A percentile compares a stretch with the other conserved stretches of the same genome.
Evolutionary conservation across 176 grass and related monocot species (phyloP).

Genomic region (Neostapfia colusana): DNA sequence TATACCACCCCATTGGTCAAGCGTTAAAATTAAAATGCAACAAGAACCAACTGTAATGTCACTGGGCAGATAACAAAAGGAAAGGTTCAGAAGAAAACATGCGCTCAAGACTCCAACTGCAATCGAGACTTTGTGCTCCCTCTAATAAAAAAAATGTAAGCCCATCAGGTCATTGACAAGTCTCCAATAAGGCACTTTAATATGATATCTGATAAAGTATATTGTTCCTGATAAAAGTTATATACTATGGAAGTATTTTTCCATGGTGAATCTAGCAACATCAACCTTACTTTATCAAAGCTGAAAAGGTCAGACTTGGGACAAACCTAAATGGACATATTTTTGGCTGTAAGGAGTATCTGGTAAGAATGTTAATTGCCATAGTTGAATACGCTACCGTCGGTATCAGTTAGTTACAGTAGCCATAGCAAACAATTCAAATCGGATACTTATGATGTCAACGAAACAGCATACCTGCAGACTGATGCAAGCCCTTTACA

Average conservation of each 20-base stretch:
- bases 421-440: background rate
- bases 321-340: background rate
- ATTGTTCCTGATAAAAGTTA: background rate
- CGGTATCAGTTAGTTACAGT: background rate
- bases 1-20: background rate
- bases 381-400: background rate
- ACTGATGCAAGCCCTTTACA: constrained; percentile 49
- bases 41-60: background rate
- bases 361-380: background rate
- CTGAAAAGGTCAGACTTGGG: background rate
- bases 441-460: background rate
- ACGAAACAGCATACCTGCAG: constrained; percentile 25
- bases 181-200: too few species aligned
- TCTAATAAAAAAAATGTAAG: background rate
- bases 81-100: background rate
- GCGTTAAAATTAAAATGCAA: background rate
- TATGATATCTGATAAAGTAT: background rate
- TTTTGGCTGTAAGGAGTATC: background rate
- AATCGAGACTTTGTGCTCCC: background rate
- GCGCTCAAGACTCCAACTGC: background rate
- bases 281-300: background rate
- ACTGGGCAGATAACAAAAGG: background rate
- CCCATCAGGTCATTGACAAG: background rate
- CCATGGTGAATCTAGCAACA: background rate
- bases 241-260: background rate